Conservation (phyloP, 2,329 filamentous ascomycete species). For the Lecanicillium sp. region DNA sequence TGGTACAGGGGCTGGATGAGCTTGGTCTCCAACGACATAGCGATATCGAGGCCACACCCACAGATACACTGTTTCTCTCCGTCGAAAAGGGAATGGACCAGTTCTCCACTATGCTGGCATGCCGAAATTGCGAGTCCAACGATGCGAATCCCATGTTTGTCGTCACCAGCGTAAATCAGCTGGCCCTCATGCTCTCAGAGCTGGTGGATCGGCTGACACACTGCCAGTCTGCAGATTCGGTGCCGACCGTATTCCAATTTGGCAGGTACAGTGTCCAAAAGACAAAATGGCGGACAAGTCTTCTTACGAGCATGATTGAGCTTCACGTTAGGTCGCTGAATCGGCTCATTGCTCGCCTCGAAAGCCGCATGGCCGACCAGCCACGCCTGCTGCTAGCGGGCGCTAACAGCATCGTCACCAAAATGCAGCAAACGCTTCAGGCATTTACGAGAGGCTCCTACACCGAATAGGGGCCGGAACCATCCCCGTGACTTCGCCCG, state of each 20-base stretch:
- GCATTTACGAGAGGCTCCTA: background rate
- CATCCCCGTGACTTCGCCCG: background rate
- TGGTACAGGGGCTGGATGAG: background rate
- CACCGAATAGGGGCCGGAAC: background rate
- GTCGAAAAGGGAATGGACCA: background rate
- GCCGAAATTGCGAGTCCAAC: background rate
- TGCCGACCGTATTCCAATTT: conserved; percentile 11
- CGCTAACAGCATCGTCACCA: conserved; percentile 1
- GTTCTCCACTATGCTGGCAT: background rate
- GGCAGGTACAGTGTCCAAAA: conserved; percentile 8
- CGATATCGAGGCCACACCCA: background rate
- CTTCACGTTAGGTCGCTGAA: background rate
- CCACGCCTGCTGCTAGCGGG: background rate
- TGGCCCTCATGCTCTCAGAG: conserved; percentile 1
- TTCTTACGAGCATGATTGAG: conserved; percentile 10
- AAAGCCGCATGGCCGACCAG: background rate
- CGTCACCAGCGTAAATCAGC: background rate
- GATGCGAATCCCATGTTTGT: background rate
- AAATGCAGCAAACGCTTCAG: conserved; percentile 2
- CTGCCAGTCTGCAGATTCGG: conserved; percentile 4
- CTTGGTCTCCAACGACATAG: background rate
- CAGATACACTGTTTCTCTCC: conserved; percentile 1
- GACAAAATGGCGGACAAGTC: conserved; percentile 1
- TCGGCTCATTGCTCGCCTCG: background rate
- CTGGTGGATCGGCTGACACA: background rate